A percentile compares a stretch with the other conserved stretches of the same genome.
These are phyloP conservation scores for Aspergillus campestris DNA, from an alignment of 495 filamentous ascomycete genomes.

Conservation along the genomic window DNA sequence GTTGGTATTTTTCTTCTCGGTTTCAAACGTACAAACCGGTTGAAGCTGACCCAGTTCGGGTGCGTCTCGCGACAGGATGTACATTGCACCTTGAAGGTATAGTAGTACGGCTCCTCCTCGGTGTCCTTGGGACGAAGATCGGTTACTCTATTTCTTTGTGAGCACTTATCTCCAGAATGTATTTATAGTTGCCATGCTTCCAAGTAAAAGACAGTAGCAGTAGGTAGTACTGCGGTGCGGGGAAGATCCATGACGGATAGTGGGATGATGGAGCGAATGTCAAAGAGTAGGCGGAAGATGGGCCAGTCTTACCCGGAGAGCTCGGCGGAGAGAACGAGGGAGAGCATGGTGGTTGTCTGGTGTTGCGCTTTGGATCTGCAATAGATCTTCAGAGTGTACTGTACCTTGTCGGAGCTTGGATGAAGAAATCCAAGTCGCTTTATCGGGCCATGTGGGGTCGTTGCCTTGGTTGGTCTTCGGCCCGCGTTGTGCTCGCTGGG, in stretches of 20 bases:
- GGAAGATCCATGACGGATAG: slow-evolving; percentile 4
- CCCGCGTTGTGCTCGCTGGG: too few species aligned
- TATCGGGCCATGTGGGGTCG: too few species aligned
- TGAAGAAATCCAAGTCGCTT: neutral
- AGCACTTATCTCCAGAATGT: too few species aligned
- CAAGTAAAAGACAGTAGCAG: too few species aligned
- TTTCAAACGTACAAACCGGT: slow-evolving; percentile 64
- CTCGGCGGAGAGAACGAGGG: slow-evolving; percentile 71
- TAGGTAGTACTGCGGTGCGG: slow-evolving; percentile 5
- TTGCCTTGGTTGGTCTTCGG: too few species aligned
- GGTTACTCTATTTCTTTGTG: slow-evolving; percentile 56
- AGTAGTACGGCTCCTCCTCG: slow-evolving; percentile 73
- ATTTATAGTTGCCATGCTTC: too few species aligned
- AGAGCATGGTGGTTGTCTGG: slow-evolving; percentile 52
- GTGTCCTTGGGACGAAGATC: slow-evolving; percentile 80
- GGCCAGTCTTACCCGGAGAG: slow-evolving; percentile 52
- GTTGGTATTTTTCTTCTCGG: too few species aligned
- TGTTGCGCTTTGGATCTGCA: neutral
- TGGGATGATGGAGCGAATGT: slow-evolving; percentile 2
- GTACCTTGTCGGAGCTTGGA: too few species aligned
- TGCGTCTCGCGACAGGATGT: slow-evolving; percentile 89
- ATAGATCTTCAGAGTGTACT: neutral
- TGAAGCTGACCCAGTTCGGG: slow-evolving; percentile 78
- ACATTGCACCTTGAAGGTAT: slow-evolving; percentile 95
- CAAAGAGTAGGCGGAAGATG: neutral